phyloP scores from a whole-genome alignment of 345 rosid species.

The Eutrema yunnanense region DNA sequence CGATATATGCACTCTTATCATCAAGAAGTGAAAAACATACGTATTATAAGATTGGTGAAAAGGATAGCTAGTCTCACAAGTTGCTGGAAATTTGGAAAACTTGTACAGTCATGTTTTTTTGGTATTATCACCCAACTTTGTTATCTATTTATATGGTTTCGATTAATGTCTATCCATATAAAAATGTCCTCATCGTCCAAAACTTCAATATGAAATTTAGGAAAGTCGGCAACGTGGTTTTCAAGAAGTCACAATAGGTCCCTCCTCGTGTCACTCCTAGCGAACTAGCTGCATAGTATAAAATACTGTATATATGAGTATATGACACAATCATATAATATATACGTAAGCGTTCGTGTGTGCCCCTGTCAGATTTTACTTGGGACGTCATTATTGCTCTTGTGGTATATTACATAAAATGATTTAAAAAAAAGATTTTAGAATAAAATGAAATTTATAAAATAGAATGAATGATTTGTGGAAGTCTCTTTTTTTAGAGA shows the following conservation, averaged over 20 bases:
- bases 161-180: background rate
- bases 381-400: background rate
- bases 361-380: background rate
- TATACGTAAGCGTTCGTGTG: background rate
- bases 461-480: background rate
- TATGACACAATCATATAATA: background rate
- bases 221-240: constrained; percentile 26
- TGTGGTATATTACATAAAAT: background rate
- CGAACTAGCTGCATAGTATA: constrained; percentile 3
- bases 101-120: background rate
- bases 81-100: constrained; percentile 1
- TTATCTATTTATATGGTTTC: background rate
- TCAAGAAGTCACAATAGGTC: constrained; percentile 18
- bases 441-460: background rate
- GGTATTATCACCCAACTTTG: background rate
- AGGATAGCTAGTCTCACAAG: background rate
- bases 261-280: constrained; percentile 8
- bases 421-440: background rate
- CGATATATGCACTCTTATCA: background rate
- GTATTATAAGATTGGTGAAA: background rate
- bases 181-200: constrained; percentile 6
- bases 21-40: background rate
- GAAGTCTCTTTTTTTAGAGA: background rate
- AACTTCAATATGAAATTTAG: background rate
- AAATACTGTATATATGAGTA: background rate